phyloP scores from a whole-genome alignment of 2,329 filamentous ascomycete species.

The Fusarium pininemorale region DNA sequence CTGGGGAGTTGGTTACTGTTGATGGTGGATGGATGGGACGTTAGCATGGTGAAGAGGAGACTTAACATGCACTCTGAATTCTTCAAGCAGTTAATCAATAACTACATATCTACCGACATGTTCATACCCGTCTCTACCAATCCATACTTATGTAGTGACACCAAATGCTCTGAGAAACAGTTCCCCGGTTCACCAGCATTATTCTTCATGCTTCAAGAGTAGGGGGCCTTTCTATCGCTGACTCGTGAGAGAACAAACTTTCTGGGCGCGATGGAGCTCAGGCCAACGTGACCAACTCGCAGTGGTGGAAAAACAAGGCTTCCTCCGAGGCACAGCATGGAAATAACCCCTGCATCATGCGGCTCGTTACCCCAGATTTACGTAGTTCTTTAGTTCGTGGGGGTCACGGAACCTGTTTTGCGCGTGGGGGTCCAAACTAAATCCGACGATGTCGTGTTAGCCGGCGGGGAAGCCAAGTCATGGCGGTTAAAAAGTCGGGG shows the following conservation, averaged over 20 bases:
- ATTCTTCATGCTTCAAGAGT: neutral
- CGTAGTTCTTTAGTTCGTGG: neutral
- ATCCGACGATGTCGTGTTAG: neutral
- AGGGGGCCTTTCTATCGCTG: neutral
- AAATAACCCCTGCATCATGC: neutral
- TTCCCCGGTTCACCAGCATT: fast-evolving
- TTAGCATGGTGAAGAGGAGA: fast-evolving
- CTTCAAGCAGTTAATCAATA: fast-evolving
- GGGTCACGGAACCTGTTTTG: neutral
- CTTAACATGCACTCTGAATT: fast-evolving
- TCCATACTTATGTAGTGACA: neutral
- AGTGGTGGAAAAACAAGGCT: neutral
- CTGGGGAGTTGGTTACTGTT: conserved; percentile 81
- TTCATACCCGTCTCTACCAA: fast-evolving
- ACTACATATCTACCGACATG: neutral
- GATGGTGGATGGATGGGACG: conserved; percentile 73
- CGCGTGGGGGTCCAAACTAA: conserved; percentile 3
- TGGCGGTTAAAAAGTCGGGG: neutral
- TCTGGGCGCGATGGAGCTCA: neutral
- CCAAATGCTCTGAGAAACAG: fast-evolving
- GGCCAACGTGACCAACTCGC: neutral
- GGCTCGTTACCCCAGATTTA: conserved; percentile 4
- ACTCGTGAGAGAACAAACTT: neutral
- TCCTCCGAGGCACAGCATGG: too few relatives aligned
- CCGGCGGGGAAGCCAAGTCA: neutral